Evolutionary conservation across 2,329 filamentous ascomycete species (phyloP).

Genomic region (Esteya vermicola): DNA sequence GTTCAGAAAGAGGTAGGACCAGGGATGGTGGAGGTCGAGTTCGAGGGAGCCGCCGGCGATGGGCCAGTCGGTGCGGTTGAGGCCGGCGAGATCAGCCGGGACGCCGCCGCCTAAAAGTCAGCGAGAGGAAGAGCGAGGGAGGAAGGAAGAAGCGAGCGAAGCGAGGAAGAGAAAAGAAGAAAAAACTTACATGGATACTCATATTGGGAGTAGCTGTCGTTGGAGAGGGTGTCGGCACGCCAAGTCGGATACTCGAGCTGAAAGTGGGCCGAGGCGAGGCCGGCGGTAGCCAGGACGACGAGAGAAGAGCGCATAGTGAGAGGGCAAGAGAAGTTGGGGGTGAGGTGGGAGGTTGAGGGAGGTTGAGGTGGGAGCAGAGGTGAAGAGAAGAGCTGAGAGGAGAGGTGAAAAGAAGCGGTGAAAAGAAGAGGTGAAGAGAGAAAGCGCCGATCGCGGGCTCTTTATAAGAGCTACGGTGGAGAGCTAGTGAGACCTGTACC

Average conservation of each 20-base stretch:
- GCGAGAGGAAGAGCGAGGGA: background rate
- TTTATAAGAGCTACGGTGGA: too few species aligned
- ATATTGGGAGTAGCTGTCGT: slow-evolving; percentile 32
- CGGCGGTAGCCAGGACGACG: slow-evolving; percentile 19
- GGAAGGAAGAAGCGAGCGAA: too few species aligned
- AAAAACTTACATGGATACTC: slow-evolving; percentile 29
- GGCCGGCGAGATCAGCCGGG: slow-evolving; percentile 20
- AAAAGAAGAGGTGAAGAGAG: too few species aligned
- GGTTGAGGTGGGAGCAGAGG: too few species aligned
- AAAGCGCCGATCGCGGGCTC: too few species aligned
- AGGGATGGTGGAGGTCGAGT: slow-evolving; percentile 35
- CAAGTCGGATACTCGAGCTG: slow-evolving; percentile 30
- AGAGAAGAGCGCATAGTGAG: slow-evolving; percentile 14
- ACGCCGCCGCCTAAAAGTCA: slow-evolving; percentile 29
- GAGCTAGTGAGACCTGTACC: too few species aligned
- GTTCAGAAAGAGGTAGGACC: slow-evolving; percentile 39
- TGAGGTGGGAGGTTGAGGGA: too few species aligned
- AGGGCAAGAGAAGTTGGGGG: background rate
- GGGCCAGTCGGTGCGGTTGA: slow-evolving; percentile 38
- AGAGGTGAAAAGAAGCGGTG: too few species aligned
- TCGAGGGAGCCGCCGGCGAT: slow-evolving; percentile 31
- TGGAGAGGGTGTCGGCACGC: slow-evolving; percentile 32
- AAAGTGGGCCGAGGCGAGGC: slow-evolving; percentile 32
- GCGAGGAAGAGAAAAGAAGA: background rate
- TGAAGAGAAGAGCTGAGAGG: background rate